phyloP scores from a whole-genome alignment of 768 basidiomycete species.

The Candolleomyces efflorescens region DNA sequence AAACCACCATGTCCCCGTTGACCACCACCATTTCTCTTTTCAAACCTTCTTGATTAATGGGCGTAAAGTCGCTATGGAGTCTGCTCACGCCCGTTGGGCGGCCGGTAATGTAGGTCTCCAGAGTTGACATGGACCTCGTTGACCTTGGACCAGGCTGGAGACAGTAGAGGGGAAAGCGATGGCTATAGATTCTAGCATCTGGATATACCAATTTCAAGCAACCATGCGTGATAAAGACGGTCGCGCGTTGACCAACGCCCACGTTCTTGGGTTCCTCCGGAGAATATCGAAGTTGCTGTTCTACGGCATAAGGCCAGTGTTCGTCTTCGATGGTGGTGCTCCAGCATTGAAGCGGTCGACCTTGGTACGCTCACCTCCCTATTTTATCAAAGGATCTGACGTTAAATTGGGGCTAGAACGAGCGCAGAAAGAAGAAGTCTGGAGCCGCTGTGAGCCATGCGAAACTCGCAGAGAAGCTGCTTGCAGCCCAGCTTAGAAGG shows the following conservation, averaged over 20 bases:
- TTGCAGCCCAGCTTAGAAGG: slow-evolving; percentile 90
- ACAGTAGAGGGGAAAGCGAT: slow-evolving; percentile 92
- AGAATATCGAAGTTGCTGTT: slow-evolving; percentile 93
- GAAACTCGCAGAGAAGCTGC: slow-evolving; percentile 84
- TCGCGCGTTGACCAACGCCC: slow-evolving; percentile 84
- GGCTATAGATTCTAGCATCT: slow-evolving; percentile 98
- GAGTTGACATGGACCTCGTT: background rate
- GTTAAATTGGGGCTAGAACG: slow-evolving; percentile 46
- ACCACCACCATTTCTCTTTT: background rate
- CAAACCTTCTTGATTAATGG: slow-evolving; percentile 47
- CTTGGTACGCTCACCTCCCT: slow-evolving; percentile 52
- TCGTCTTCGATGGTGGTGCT: slow-evolving; percentile 98
- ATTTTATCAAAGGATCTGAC: background rate
- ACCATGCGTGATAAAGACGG: slow-evolving; percentile 99
- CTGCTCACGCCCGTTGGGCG: slow-evolving; percentile 90
- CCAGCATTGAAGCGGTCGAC: slow-evolving; percentile 86
- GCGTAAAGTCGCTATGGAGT: slow-evolving; percentile 96
- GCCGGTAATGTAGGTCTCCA: slow-evolving; percentile 72
- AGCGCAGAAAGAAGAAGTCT: slow-evolving; percentile 85
- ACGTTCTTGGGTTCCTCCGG: slow-evolving; percentile 85
- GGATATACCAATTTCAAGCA: slow-evolving; percentile 99
- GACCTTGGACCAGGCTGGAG: slow-evolving; percentile 60
- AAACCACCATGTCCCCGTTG: background rate
- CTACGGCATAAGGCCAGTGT: slow-evolving; percentile 97
- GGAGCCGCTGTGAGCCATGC: slow-evolving; percentile 85